Evolutionary conservation across 2,329 filamentous ascomycete species (phyloP).

Genomic region (Colletotrichum liaoningense): DNA sequence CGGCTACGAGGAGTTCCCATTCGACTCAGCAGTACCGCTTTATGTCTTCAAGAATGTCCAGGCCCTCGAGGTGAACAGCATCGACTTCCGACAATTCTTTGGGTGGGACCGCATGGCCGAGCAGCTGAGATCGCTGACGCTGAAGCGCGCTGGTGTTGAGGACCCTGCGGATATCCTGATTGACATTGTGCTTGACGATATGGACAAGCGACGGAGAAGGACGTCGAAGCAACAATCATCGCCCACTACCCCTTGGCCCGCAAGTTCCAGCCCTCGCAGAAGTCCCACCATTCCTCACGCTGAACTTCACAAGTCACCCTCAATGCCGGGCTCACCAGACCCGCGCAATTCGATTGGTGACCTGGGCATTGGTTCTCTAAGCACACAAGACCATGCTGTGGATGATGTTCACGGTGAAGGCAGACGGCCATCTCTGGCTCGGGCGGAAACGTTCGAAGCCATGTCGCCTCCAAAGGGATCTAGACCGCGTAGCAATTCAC

Average conservation of each 20-base stretch:
- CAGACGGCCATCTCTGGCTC: constrained; percentile 57
- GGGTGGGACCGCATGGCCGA: constrained; percentile 96
- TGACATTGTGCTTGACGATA: constrained; percentile 94
- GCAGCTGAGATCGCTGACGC: constrained; percentile 87
- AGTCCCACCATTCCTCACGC: constrained; percentile 73
- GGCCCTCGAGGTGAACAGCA: constrained; percentile 91
- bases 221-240: constrained; percentile 89
- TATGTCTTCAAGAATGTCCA: constrained; percentile 97
- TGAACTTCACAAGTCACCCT: constrained; percentile 75
- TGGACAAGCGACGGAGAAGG: constrained; percentile 89
- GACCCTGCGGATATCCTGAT: constrained; percentile 91
- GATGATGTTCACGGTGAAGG: constrained; percentile 52
- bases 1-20: constrained; percentile 97
- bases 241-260: constrained; percentile 77
- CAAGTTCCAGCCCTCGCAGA: constrained; percentile 66
- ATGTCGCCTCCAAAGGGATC: constrained; percentile 56
- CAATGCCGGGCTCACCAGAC: constrained; percentile 73
- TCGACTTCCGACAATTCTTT: constrained; percentile 97
- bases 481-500: constrained; percentile 82
- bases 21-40: constrained; percentile 96
- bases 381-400: constrained; percentile 61
- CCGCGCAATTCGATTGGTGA: constrained; percentile 60
- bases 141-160: constrained; percentile 89
- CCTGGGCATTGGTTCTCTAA: constrained; percentile 70
- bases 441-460: constrained; percentile 60